Evolutionary conservation across 495 filamentous ascomycete species (phyloP), one percentile per base, ranked within the genome.

Genomic region (Extremus antarcticus): DNA sequence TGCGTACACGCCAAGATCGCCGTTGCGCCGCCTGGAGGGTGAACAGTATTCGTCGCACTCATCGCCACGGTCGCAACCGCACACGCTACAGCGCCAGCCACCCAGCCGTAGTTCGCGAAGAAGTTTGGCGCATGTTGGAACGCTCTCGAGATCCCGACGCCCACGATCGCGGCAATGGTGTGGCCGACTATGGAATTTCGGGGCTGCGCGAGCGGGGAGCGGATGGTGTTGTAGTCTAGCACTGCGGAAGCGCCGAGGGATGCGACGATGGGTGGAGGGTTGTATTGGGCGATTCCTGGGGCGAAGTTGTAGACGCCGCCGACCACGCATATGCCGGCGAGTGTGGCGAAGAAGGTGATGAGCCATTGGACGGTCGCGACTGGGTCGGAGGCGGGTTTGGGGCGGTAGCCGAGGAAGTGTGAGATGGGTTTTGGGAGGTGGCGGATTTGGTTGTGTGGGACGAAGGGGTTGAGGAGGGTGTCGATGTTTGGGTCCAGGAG

Each of bases 21-120:
- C 0, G 88, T 94, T 2, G 90, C 90, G 8, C 90, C 90, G 0
- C 88, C 90, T 0, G 90, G 90, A 4, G 90, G 90, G 63, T 96
- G 86, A 1, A 90, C 74, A 0, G 89, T 92, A 7, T 82, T 81
- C 0, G 87, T 92, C 10, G 89, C 57, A 0, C 77, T 73, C 90
- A 95, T 96, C 49, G 81, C 47, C 0, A 79, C 74, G 1, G 82
- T 87, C 0, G 88, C 77, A 22, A 78, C 63, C 0, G 80, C 87
- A 53, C 85, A 88, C 17, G 84, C 70, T 0, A 95, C 69, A 1
- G 87, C 78, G 19, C 78, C 87, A 0, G 78, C 84, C 0, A 94
- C 64, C 76, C 83, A 88, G 11, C 77, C 74, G 38, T 86, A 64
- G 2, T 67, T 51, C 16, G 77, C 69, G 46, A 82, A 84, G 20